Evolutionary conservation across 2,329 filamentous ascomycete species (phyloP), one percentile per base, ranked within the genome.

Genomic region (Sclerotiophoma versabilis): DNA sequence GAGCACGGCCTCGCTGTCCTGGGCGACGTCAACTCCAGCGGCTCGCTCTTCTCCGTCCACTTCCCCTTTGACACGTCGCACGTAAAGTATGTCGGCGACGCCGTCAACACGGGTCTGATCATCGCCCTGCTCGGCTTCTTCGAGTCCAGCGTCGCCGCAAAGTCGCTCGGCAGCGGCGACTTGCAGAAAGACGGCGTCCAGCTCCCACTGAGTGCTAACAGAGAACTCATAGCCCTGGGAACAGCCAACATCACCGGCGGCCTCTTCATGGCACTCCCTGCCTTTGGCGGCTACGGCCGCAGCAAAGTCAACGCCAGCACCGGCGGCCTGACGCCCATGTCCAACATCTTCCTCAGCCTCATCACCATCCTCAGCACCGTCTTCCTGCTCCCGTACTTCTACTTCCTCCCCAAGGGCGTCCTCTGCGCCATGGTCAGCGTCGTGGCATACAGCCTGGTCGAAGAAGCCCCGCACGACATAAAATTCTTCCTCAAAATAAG

Each of bases 111-210:
- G 0, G 90, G 92, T 0, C 96, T 99, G 69, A 82, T 98, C 48
- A 96, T 99, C 60, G 92, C 93, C 0, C 82, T 99, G 20, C 86
- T 99, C 0, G 95, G 95, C n/a, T 99, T 99, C 76, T 99, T 99
- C 67, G 95, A 99, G 75, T 96, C 92, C 2, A 96, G 92, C 0
- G 92, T 99, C 11, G 95, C 95, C 1, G 95, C 95, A 29, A 98
- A 98, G 77, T 93, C 91, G 58, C 79, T 99, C 2, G 70, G 72
- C 11, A 80, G 79, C 41, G 80, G 80, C 6, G 84, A 79, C 50
- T 64, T 66, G 10, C 75, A 71, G 10, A 78, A 85, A 44, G 85
- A 88, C 59, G 85, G 85, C 9, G 88, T 97, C 26, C 89, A 87
- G 26, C 91, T 97, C 71, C 85, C 89, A 46, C 81, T 97, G 34